Conservation (phyloP, 139 green algal genomes). For the Chlamydomonas schloesseri region DNA sequence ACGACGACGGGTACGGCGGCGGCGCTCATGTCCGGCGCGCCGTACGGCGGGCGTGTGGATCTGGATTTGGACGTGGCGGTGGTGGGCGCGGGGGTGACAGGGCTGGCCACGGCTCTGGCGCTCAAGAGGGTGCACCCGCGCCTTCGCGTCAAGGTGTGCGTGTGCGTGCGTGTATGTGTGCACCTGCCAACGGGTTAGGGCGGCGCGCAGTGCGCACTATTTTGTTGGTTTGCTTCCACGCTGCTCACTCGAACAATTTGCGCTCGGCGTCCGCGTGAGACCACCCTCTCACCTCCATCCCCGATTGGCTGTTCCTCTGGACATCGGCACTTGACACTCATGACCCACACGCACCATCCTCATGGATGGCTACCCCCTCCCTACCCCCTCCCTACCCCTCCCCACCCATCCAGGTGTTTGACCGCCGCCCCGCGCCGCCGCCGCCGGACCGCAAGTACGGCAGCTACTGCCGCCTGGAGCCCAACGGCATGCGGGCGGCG, state of each 20-base stretch:
- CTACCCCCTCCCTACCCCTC: background rate
- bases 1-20: background rate
- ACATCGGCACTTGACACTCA: too few species aligned
- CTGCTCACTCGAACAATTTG: too few species aligned
- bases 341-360: background rate
- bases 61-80: slow-evolving; percentile 51
- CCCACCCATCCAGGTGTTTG: slow-evolving; percentile 22
- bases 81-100: slow-evolving; percentile 43
- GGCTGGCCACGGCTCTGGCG: slow-evolving; percentile 48
- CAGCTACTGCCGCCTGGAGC: slow-evolving; percentile 47
- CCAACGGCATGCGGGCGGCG: slow-evolving; percentile 53
- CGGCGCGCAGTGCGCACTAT: too few species aligned
- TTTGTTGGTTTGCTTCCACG: too few species aligned
- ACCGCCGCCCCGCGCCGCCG: slow-evolving; percentile 12
- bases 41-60: slow-evolving; percentile 3
- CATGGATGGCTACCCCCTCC: background rate
- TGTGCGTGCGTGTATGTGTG: background rate
- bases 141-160: slow-evolving; percentile 33
- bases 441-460: slow-evolving; percentile 17
- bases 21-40: background rate
- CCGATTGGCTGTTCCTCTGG: too few species aligned
- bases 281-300: too few species aligned
- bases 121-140: slow-evolving; percentile 36
- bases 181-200: too few species aligned
- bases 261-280: too few species aligned